These are phyloP conservation scores for Haberlea rhodopensis DNA, from an alignment of 257 asterid species.

Conservation along the genomic window DNA sequence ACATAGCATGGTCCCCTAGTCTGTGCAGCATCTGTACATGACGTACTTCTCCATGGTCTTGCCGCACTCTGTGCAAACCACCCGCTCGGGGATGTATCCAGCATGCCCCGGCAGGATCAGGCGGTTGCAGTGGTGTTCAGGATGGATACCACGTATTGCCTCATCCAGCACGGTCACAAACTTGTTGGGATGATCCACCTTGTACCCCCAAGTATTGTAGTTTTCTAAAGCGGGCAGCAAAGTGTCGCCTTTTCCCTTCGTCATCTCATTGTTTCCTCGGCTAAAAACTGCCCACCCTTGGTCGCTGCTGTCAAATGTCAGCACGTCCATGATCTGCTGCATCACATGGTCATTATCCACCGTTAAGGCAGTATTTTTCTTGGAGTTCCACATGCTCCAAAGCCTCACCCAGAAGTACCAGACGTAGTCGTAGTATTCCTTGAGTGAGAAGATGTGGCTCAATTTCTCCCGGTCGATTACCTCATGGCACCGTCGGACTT, in stretches of 20 bases:
- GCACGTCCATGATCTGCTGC: slow-evolving; percentile 60
- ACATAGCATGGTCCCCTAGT: slow-evolving; percentile 27
- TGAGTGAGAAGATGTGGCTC: slow-evolving; percentile 51
- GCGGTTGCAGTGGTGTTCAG: slow-evolving; percentile 75
- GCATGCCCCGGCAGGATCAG: slow-evolving; percentile 61
- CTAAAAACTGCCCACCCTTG: slow-evolving; percentile 84
- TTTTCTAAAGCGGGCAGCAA: slow-evolving; percentile 40
- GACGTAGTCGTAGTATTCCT: slow-evolving; percentile 48
- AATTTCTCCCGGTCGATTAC: slow-evolving; percentile 48
- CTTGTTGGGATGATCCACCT: slow-evolving; percentile 43
- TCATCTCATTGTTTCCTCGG: slow-evolving; percentile 48
- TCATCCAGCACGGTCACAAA: slow-evolving; percentile 52
- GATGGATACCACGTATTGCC: slow-evolving; percentile 39
- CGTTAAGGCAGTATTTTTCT: slow-evolving; percentile 53
- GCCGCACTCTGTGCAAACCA: slow-evolving; percentile 73
- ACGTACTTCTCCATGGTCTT: slow-evolving; percentile 74
- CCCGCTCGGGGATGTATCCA: slow-evolving; percentile 61
- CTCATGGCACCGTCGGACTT: slow-evolving; percentile 58
- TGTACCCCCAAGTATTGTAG: slow-evolving; percentile 40
- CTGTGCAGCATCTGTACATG: slow-evolving; percentile 88
- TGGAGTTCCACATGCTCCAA: slow-evolving; percentile 93
- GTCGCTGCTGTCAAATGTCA: slow-evolving; percentile 71
- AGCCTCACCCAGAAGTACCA: slow-evolving; percentile 94
- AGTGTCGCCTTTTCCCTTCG: slow-evolving; percentile 50
- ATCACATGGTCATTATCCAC: slow-evolving; percentile 60